These are phyloP conservation scores for Huntiella bhutanensis DNA, from an alignment of 2,329 filamentous ascomycete species.

Conservation along the genomic window DNA sequence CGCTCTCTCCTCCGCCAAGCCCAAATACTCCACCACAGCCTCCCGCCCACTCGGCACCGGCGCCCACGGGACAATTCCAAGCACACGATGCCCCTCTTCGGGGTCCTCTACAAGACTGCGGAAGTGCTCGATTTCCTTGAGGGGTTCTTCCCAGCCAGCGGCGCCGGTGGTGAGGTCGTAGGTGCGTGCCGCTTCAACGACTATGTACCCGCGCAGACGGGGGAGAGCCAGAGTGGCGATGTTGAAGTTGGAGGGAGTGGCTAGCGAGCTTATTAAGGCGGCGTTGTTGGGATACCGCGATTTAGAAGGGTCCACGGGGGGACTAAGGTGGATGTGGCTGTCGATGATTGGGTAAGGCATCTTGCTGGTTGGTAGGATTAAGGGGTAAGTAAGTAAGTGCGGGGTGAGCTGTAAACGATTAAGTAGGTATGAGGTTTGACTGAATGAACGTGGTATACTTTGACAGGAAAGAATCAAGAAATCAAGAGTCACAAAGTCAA, in stretches of 20 bases:
- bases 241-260: constrained; percentile 45
- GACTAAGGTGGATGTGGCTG: constrained; percentile 82
- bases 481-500: too few relatives aligned
- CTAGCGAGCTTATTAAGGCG: constrained; percentile 34
- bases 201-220: constrained; percentile 51
- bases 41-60: constrained; percentile 48
- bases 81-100: constrained; percentile 32
- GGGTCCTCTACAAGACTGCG: constrained; percentile 44
- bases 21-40: constrained; percentile 46
- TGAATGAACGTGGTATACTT: too few relatives aligned
- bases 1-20: constrained; percentile 37
- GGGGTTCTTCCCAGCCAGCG: constrained; percentile 44
- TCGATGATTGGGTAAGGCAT: constrained; percentile 50
- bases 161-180: constrained; percentile 32
- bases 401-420: background rate
- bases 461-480: too few relatives aligned
- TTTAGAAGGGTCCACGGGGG: constrained; percentile 31
- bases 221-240: constrained; percentile 23
- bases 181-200: constrained; percentile 65
- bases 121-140: constrained; percentile 55
- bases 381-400: too few relatives aligned
- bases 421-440: too few relatives aligned
- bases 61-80: constrained; percentile 70
- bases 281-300: background rate
- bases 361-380: constrained; percentile 9